Evolutionary conservation across 495 filamentous ascomycete species (phyloP), one percentile per base, ranked within the genome.

Genomic region (Venustampulla echinocandica): DNA sequence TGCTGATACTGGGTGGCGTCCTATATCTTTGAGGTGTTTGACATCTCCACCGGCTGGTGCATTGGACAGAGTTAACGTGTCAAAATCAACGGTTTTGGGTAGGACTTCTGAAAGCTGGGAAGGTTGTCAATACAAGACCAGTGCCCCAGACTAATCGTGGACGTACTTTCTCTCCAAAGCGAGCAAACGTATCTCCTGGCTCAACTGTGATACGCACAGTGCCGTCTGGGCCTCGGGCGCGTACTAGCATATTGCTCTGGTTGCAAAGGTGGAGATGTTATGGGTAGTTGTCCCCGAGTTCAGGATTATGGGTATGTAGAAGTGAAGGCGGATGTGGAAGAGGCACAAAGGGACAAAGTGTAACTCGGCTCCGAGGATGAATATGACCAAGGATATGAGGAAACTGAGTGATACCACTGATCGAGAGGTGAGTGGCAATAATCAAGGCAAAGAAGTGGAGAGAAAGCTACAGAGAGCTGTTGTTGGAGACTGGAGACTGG

Each of bases 11-110:
- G 80, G 72, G 55, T 84, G 74, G 28, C 73, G 75, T 40, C 75
- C 68, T 36, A 98, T 73, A 30, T 81, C 76, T 15, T 64, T 70
- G 38, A 98, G 59, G 17, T 71, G 65, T 58, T 87, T 81, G 14
- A 82, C 74, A 49, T 95, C 82, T 10, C 81, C 86, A 41, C 79
- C 81, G 28, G 75, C 78, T 1, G 85, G 87, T 42, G 77, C 76
- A 63, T 92, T 92, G 14, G 88, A 92, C 53, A 97, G 72, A 49
- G 73, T 73, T 42, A 97, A 79, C 37, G 80, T 84, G 38, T 75
- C 72, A 6, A 86, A 74, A 52, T 93, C 81, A 53, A 84, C 74
- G 42, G 82, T 81, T 11, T 46, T 22, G 11, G 57, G 57, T 18
- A 59, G 38, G 4, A 52, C 46, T 37, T 51, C 39, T 35, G 34